Evolutionary conservation across 352 stramenopile species (phyloP), one percentile per base, ranked within the genome.

Genomic region (Globisporangium takayamanum): DNA sequence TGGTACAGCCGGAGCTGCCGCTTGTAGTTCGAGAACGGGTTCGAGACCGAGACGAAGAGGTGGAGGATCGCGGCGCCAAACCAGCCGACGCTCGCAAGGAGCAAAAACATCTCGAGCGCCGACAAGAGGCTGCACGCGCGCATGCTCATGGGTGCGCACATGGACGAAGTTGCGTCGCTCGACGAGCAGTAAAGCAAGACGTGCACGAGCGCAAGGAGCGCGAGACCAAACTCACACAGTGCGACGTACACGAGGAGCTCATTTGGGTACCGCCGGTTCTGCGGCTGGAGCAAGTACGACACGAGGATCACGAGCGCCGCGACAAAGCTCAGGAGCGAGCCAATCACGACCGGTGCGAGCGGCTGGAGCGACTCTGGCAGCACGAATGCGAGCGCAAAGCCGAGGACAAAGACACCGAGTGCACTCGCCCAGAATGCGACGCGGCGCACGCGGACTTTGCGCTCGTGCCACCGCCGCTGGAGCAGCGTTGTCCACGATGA

Each of bases 11-110:
- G 65, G 18, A 88, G 50, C 52, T 88, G 78, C 12, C 63, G 59
- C 51, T 85, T 85, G 71, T 88, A 87, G 65, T 78, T 86, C 5
- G 78, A 76, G 53, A 90, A 90, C 25, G 80, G 80, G 53, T 90
- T 90, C 30, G 80, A 87, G 1, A 90, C 63, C 4, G 80, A 87
- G 20, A 88, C 80, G 47, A 87, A 90, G 5, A 90, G 55, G 56
- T 90, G 76, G 16, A 87, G 55, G 67, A 90, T 88, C 7, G 78
- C 78, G 16, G 76, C 77, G 20, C 74, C 78, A 50, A 87, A 90
- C 80, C 80, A 90, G 3, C 76, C 76, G 28, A 88, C 72, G 18
- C 76, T 79, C 0, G 78, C 71, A 8, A 85, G 49, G 30, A 88
- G 60, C 54, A 88, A 58, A 39, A 88, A 86, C 60, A 88, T 78